Evolutionary conservation across 1,139 yeast genomes (phyloP).

Genomic region (Saccharomycopsis phalli): DNA sequence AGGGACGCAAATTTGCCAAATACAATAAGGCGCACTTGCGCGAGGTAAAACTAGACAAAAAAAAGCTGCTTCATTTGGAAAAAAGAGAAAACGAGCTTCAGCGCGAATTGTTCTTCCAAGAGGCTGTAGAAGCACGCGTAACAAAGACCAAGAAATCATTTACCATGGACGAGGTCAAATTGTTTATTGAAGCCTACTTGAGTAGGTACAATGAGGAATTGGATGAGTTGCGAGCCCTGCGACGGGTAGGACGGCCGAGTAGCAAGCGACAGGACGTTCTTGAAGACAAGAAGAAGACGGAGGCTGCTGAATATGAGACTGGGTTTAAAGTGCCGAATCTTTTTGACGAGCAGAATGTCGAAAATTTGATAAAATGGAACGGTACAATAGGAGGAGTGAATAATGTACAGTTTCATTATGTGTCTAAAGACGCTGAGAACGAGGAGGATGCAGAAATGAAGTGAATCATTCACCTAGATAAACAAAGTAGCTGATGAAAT

Average conservation of each 20-base stretch:
- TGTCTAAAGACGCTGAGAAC: constrained; percentile 24
- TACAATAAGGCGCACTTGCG: constrained; percentile 79
- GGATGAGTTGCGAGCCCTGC: constrained; percentile 42
- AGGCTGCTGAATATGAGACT: constrained; percentile 48
- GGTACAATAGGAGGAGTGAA: constrained; percentile 78
- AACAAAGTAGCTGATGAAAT: too few relatives aligned
- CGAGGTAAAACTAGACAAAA: constrained; percentile 56
- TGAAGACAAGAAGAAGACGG: constrained; percentile 54
- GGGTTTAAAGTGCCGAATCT: constrained; percentile 76
- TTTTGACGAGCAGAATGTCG: constrained; percentile 50
- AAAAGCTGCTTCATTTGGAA: constrained; percentile 47
- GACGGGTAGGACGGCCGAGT: constrained; percentile 87
- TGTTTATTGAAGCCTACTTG: constrained; percentile 55
- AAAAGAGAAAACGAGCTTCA: constrained; percentile 49
- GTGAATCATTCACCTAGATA: too few relatives aligned
- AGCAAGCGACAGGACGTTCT: constrained; percentile 58
- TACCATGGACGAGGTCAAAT: constrained; percentile 47
- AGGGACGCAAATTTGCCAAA: constrained; percentile 81
- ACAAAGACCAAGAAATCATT: constrained; percentile 37
- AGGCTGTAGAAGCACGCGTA: constrained; percentile 41
- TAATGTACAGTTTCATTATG: constrained; percentile 37
- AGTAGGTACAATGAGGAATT: constrained; percentile 68
- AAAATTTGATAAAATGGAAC: constrained; percentile 61
- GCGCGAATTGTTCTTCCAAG: constrained; percentile 57
- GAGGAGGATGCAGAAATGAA: constrained; percentile 3